Percentiles rank a stretch among this genome's conserved stretches.
phyloP scores from a whole-genome alignment of 2,329 filamentous ascomycete species.

The Raffaelea deltoideospora region DNA sequence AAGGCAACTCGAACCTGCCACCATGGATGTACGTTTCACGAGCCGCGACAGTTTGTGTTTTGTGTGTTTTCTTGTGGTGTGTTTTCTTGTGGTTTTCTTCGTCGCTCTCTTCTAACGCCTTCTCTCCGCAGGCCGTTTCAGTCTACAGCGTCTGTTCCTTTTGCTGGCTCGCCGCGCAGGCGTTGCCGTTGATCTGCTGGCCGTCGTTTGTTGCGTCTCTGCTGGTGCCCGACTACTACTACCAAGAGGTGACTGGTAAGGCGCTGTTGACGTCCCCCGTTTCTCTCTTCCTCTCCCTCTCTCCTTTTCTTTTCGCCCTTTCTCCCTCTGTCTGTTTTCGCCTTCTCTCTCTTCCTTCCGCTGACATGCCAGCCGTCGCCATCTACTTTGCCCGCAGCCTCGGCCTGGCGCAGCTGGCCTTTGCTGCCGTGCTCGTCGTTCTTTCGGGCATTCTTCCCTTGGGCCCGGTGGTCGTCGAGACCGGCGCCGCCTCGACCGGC shows the following conservation, averaged over 20 bases:
- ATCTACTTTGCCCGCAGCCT: conserved; percentile 59
- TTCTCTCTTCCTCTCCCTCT: background rate
- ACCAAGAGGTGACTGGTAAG: conserved; percentile 12
- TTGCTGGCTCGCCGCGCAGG: conserved; percentile 34
- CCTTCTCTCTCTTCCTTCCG: background rate
- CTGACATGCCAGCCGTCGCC: conserved; percentile 36
- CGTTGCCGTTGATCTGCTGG: conserved; percentile 29
- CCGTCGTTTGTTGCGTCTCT: conserved; percentile 31
- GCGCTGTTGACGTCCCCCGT: background rate
- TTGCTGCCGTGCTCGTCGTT: conserved; percentile 49
- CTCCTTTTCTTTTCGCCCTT: conserved; percentile 4
- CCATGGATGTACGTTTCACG: too few species aligned
- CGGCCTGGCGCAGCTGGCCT: conserved; percentile 49
- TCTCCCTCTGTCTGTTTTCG: background rate
- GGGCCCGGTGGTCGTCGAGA: conserved; percentile 26
- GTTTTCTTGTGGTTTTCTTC: too few species aligned
- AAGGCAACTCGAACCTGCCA: too few species aligned
- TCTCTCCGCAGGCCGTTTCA: conserved; percentile 35
- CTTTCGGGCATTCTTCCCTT: conserved; percentile 58
- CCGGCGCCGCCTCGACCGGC: conserved; percentile 31
- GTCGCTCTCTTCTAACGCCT: too few species aligned
- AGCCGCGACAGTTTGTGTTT: too few species aligned
- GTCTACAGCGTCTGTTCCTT: conserved; percentile 35
- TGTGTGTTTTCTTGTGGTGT: conserved; percentile 2
- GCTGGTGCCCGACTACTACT: conserved; percentile 18